Base-by-base conservation (phyloP, 371 early-diverging fungal species). In the Capniomyces stellatus region DNA sequence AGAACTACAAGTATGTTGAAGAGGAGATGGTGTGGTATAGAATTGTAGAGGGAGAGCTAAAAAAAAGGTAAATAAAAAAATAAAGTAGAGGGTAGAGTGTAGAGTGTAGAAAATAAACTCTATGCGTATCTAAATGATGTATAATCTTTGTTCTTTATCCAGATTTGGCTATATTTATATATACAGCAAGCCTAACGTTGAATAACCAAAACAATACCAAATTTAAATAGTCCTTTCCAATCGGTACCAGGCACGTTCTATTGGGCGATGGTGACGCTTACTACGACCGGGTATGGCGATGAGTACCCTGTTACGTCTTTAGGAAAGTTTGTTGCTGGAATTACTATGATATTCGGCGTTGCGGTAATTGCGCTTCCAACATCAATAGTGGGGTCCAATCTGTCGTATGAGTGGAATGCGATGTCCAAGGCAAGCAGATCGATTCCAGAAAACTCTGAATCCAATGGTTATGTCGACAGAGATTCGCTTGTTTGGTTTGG, bases 271-370 rank as follows among this genome's bases (percentile, higher is more conserved):
- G 86, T 82, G 22, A 87, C 87, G 10, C 78, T 89, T 54, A 87
- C 89, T 1, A 89, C 89, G 0, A 86, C 87, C 30, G 89, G 89
- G 24, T 86, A 85, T 60, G 88, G 78, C 41, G 86, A 85, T 56
- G 80, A 82, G 73, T 81, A 82, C 1, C 89, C 89, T 1, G 73
- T 79, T 1, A 87, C 89, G 4, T 79, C 82, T 56, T 70, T 85
- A 54, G 89, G 89, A 54, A 85, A 85, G 55, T 56, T 87, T 29
- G 78, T 89, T 42, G 81, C 87, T 0, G 82, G 84, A 57, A 75
- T 85, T 2, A 82, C 84, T 2, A 87, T 89, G 86, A 72, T 86
- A 67, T 79, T 81, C 58, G 86, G 87, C 54, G 79, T 88, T 24
- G 60, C 87, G 59, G 62, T 85, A 46, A 87, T 89, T 63, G 86